A percentile compares a stretch with the other conserved stretches of the same genome.
Evolutionary conservation across 2,329 filamentous ascomycete species (phyloP).

Genomic region (Proliferodiscus dingleyae): DNA sequence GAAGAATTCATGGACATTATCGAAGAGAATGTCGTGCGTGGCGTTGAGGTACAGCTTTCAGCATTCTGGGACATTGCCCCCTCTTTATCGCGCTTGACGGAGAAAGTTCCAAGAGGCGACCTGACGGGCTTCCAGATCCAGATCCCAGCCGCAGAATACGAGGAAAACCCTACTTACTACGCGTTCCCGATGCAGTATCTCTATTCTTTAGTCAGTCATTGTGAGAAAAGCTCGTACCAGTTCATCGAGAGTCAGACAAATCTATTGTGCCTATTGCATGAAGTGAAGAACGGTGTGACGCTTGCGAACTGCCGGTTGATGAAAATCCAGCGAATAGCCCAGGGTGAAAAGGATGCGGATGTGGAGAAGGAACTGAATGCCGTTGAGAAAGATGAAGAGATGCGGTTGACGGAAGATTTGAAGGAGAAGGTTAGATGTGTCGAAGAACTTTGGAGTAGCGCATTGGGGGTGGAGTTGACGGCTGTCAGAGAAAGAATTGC

Average conservation of each 20-base stretch:
- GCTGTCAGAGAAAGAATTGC: slow-evolving; percentile 70
- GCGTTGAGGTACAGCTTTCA: slow-evolving; percentile 85
- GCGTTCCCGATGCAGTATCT: slow-evolving; percentile 85
- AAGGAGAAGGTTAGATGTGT: slow-evolving; percentile 91
- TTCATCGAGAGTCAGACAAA: slow-evolving; percentile 96
- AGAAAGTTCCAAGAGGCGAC: slow-evolving; percentile 64
- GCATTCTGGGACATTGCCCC: slow-evolving; percentile 99
- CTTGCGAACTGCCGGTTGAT: slow-evolving; percentile 62
- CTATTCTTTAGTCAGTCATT: slow-evolving; percentile 76
- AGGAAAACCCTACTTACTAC: slow-evolving; percentile 80
- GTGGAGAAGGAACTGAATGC: slow-evolving; percentile 43
- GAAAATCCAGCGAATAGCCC: slow-evolving; percentile 53
- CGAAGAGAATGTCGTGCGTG: slow-evolving; percentile 78
- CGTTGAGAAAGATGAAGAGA: slow-evolving; percentile 63
- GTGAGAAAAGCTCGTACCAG: slow-evolving; percentile 90
- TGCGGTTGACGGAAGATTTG: slow-evolving; percentile 71
- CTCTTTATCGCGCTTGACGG: slow-evolving; percentile 68
- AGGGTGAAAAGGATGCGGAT: slow-evolving; percentile 36
- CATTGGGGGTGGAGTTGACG: slow-evolving; percentile 72
- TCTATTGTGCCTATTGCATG: slow-evolving; percentile 81
- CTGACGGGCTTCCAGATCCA: slow-evolving; percentile 61
- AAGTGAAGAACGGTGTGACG: slow-evolving; percentile 77
- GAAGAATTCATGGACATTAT: slow-evolving; percentile 74
- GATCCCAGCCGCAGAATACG: slow-evolving; percentile 73
- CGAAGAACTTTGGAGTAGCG: slow-evolving; percentile 85